Evolutionary conservation across 495 filamentous ascomycete species (phyloP).

Genomic region (Neurospora sublineolata): DNA sequence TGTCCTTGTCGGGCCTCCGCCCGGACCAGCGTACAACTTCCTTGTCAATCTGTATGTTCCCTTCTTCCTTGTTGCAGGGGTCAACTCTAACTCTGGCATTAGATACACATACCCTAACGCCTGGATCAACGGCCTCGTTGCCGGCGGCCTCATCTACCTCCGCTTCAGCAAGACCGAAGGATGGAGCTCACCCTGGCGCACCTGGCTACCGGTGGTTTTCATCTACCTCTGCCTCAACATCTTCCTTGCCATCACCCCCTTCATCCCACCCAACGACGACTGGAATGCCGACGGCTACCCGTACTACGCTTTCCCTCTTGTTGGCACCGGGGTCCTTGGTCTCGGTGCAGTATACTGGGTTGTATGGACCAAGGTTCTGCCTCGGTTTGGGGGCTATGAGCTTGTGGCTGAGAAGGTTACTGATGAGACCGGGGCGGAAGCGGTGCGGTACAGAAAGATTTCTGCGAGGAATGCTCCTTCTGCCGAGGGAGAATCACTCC

Average conservation of each 20-base stretch:
- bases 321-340: slow-evolving; percentile 36
- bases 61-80: not conserved
- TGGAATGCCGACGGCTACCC: slow-evolving; percentile 41
- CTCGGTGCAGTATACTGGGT: slow-evolving; percentile 41
- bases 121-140: slow-evolving; percentile 41
- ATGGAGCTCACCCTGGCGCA: slow-evolving; percentile 35
- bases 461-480: not conserved
- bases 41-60: slow-evolving; percentile 32
- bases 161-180: slow-evolving; percentile 27
- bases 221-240: slow-evolving; percentile 36
- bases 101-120: slow-evolving; percentile 41
- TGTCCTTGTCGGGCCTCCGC: slow-evolving; percentile 37
- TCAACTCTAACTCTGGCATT: not conserved
- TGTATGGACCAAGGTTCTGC: slow-evolving; percentile 35
- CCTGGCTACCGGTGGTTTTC: slow-evolving; percentile 30
- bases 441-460: slow-evolving; percentile 26
- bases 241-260: slow-evolving; percentile 39
- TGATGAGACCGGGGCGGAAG: slow-evolving; percentile 31
- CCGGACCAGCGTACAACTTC: slow-evolving; percentile 34
- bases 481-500: not conserved
- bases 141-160: slow-evolving; percentile 39
- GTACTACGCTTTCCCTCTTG: slow-evolving; percentile 41
- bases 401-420: slow-evolving; percentile 28
- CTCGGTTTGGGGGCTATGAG: slow-evolving; percentile 34
- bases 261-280: slow-evolving; percentile 38